Percentiles rank a stretch among this genome's conserved stretches.
phyloP scores from a whole-genome alignment of 495 filamentous ascomycete genomes.

The Annulohypoxylon maeteangense region DNA sequence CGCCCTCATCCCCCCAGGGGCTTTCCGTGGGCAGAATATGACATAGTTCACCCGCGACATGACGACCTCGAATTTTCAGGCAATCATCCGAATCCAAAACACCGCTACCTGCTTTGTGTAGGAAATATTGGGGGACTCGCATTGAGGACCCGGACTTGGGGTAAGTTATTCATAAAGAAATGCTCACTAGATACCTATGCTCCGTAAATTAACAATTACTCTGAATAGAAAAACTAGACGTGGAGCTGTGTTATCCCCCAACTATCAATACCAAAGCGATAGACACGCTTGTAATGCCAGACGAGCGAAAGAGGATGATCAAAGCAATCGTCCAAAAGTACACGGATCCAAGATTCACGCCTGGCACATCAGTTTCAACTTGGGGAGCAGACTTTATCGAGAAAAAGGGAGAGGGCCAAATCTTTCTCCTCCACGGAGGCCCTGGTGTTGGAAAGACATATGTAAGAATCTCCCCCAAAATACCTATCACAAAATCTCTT shows the following conservation, averaged over 20 bases:
- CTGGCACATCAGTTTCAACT: background rate
- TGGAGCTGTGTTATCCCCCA: background rate
- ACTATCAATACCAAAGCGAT: background rate
- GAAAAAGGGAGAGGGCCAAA: constrained; percentile 59
- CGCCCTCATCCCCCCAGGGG: background rate
- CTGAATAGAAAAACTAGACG: background rate
- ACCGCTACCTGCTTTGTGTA: background rate
- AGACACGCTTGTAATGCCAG: background rate
- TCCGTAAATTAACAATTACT: background rate
- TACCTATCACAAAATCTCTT: background rate
- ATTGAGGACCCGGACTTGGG: background rate
- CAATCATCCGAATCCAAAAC: background rate
- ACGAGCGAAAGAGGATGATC: background rate
- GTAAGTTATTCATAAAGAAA: background rate
- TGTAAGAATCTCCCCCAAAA: background rate
- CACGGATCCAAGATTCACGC: background rate
- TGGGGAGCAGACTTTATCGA: constrained; percentile 52
- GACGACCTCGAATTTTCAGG: background rate
- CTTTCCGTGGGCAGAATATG: background rate
- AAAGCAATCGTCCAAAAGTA: background rate
- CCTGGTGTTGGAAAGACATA: constrained; percentile 64
- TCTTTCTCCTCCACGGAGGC: constrained; percentile 63
- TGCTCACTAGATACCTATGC: too few relatives aligned
- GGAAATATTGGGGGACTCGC: background rate
- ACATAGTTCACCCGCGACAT: background rate